A percentile compares a stretch with the other conserved stretches of the same genome.
These are phyloP conservation scores for Whalleya microplaca DNA, from an alignment of 2,329 filamentous ascomycete species.

Conservation along the genomic window DNA sequence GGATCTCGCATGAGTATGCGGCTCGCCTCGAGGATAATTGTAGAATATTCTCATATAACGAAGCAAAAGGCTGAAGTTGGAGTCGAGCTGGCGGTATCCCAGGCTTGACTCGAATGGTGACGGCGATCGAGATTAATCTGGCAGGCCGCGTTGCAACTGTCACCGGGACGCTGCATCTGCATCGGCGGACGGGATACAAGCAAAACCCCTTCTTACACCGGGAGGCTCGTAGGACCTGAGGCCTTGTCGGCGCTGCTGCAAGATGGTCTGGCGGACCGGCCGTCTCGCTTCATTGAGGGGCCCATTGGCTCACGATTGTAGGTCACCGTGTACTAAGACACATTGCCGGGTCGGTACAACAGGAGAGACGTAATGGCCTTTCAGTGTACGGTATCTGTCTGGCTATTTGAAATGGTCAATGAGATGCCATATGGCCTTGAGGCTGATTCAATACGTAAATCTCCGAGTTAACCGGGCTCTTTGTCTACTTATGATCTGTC, in stretches of 20 bases:
- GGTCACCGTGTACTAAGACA: conserved; percentile 27
- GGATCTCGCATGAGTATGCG: conserved; percentile 4
- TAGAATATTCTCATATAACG: not conserved
- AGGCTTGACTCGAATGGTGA: conserved; percentile 1
- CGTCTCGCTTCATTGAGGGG: conserved; percentile 27
- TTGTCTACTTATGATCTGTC: not conserved
- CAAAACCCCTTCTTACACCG: not conserved
- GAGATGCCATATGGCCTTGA: not conserved
- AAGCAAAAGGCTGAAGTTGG: not conserved
- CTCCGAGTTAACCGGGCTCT: not conserved
- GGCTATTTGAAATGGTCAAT: not conserved
- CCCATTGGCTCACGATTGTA: conserved; percentile 25
- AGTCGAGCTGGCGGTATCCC: not conserved
- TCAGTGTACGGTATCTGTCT: not conserved
- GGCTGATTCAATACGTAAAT: not conserved
- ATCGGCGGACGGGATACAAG: conserved; percentile 6
- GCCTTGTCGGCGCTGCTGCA: conserved; percentile 5
- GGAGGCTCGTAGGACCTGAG: not conserved
- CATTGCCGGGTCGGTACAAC: conserved; percentile 25
- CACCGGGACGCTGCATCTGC: conserved; percentile 18
- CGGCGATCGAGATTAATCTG: conserved; percentile 11
- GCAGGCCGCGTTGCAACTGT: conserved; percentile 6
- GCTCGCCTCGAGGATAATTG: not conserved
- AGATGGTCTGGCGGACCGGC: conserved; percentile 8
- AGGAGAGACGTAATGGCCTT: conserved; percentile 5